These are phyloP conservation scores for Morella rubra DNA, from an alignment of 306 rosid species.

Conservation along the genomic window DNA sequence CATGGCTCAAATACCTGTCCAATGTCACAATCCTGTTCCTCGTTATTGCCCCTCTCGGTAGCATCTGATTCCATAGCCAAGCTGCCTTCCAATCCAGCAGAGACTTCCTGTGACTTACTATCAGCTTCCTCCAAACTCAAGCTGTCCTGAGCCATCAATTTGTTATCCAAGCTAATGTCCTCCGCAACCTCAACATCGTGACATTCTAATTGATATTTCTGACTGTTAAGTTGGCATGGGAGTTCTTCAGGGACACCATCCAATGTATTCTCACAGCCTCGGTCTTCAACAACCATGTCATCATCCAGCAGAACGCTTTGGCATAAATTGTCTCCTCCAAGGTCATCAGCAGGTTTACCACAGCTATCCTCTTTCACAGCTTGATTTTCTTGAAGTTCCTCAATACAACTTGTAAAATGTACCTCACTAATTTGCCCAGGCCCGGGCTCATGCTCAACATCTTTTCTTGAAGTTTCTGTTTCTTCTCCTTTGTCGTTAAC, in stretches of 20 bases:
- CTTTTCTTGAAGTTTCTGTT: constrained; percentile 29
- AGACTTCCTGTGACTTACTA: constrained; percentile 29
- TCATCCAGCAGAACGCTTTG: constrained; percentile 32
- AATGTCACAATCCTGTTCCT: constrained; percentile 29
- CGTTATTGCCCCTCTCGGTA: constrained; percentile 18
- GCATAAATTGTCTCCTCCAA: constrained; percentile 26
- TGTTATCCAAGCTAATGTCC: constrained; percentile 24
- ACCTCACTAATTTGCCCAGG: constrained; percentile 21
- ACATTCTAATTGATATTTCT: constrained; percentile 31
- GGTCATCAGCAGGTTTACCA: constrained; percentile 29
- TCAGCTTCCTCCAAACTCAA: constrained; percentile 19
- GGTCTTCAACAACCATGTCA: constrained; percentile 23
- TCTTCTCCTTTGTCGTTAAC: constrained; percentile 22
- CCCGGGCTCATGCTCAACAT: constrained; percentile 4
- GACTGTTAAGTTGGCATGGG: constrained; percentile 31
- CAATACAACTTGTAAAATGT: constrained; percentile 13
- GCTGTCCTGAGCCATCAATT: constrained; percentile 21
- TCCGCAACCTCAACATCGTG: constrained; percentile 28
- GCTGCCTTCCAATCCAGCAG: constrained; percentile 25
- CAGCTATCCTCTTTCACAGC: constrained; percentile 11
- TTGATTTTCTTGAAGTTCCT: constrained; percentile 39
- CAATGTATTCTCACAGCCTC: constrained; percentile 20
- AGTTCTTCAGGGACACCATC: constrained; percentile 25
- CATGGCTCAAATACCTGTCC: constrained; percentile 51
- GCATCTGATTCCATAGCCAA: constrained; percentile 32